phyloP scores from a whole-genome alignment of 331 rosid species.

The Pyracantha coccinea region DNA sequence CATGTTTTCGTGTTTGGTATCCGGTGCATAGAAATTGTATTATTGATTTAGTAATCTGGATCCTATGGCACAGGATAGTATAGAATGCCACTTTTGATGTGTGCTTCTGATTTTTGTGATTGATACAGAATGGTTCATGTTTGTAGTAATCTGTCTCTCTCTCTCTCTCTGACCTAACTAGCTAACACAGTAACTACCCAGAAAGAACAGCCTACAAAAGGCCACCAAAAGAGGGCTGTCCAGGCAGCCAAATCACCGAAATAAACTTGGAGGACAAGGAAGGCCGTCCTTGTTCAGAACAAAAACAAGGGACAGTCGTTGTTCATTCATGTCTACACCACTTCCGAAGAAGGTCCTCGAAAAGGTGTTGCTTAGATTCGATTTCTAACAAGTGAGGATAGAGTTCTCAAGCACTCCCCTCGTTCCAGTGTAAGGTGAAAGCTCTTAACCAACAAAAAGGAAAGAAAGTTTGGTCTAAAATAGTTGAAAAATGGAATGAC shows the following conservation, averaged over 20 bases:
- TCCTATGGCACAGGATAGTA: constrained; percentile 19
- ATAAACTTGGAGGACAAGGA: neutral
- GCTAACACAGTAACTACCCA: neutral
- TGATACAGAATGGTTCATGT: neutral
- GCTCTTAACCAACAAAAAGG: neutral
- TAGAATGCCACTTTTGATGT: constrained; percentile 24
- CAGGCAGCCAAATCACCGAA: no score
- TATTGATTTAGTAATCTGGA: constrained; percentile 34
- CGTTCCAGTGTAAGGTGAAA: neutral
- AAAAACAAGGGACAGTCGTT: neutral
- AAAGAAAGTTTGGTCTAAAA: no score
- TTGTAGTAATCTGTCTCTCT: neutral
- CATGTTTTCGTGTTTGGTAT: constrained; percentile 1
- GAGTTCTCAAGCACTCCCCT: no score
- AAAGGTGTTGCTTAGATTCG: neutral
- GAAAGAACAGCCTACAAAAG: neutral
- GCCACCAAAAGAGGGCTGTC: neutral
- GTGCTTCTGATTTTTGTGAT: constrained; percentile 7
- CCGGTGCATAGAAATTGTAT: constrained; percentile 32
- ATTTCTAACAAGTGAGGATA: no score
- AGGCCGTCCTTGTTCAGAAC: neutral
- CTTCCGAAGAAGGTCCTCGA: neutral
- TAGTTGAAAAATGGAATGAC: neutral
- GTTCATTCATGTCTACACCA: no score
- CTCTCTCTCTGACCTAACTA: neutral